Conservation (phyloP, 2,329 filamentous ascomycete species). For the Nannizziopsis barbatae region DNA sequence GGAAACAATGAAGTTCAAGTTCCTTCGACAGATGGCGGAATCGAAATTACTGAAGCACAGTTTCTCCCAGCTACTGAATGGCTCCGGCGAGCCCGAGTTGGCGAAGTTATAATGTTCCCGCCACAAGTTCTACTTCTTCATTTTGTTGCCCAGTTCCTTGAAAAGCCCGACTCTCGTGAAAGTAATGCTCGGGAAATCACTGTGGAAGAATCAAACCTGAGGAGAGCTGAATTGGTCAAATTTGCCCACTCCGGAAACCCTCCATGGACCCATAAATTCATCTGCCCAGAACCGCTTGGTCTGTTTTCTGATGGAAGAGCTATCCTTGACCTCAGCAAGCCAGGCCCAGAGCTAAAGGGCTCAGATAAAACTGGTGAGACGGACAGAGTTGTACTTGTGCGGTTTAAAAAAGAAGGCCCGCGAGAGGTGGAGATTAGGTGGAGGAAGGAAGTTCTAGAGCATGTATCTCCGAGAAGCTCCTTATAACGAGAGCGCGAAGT, state of each 20-base stretch:
- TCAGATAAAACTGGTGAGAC: conserved; percentile 39
- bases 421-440: conserved; percentile 44
- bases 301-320: conserved; percentile 37
- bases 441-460: conserved; percentile 39
- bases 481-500: conserved; percentile 17
- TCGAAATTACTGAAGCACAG: conserved; percentile 61
- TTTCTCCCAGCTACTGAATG: conserved; percentile 63
- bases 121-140: conserved; percentile 61
- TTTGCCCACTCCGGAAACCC: conserved; percentile 39
- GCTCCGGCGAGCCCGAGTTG: conserved; percentile 51
- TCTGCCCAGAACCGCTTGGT: conserved; percentile 34
- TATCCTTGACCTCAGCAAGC: conserved; percentile 44
- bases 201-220: conserved; percentile 22
- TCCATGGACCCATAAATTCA: conserved; percentile 39
- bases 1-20: conserved; percentile 49
- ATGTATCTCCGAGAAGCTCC: conserved; percentile 25
- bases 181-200: conserved; percentile 10
- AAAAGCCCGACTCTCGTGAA: conserved; percentile 24
- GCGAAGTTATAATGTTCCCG: conserved; percentile 74
- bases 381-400: conserved; percentile 47
- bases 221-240: conserved; percentile 36
- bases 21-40: conserved; percentile 59
- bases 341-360: conserved; percentile 45
- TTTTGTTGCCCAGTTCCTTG: conserved; percentile 41
- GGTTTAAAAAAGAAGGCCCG: conserved; percentile 47